Base-by-base conservation (phyloP, 2,329 filamentous ascomycete genomes). In the Fusarium aywerte region DNA sequence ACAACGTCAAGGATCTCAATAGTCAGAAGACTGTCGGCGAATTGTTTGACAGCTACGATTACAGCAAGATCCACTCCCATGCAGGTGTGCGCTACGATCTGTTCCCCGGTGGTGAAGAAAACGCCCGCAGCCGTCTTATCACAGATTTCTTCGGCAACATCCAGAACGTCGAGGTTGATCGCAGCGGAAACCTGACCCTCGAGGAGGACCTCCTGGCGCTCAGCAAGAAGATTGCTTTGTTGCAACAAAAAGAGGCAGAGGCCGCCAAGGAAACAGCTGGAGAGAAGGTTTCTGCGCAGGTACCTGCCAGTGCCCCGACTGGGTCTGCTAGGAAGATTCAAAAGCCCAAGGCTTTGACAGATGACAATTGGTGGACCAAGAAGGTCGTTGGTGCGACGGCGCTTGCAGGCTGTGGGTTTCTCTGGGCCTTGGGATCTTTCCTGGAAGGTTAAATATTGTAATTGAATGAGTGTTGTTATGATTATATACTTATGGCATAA, bases 131-230 rank as follows among this genome's bases (percentile, higher is more conserved):
- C 70, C 89, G 94, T 39, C 85, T 96, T 29, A 89, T 99, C 38
- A 96, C 97, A 73, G 96, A 99, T 77, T 99, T 99, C 80, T 98
- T 99, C 68, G 96, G 96, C 23, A 99, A 98, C 76, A 93, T 98
- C 15, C 96, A 99, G 77, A 97, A 95, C 71, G 94, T 99, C 5
- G 96, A 98, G 79, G 88, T 98, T 5, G 92, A 96, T 69, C 84
- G 84, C 25, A 81, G 83, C 42, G 83, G 85, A 58, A 86, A 85
- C 61, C 80, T 82, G 53, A 85, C 81, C 35, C 84, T 88, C 43
- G 88, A 89, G 48, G 90, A 94, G 70, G 93, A 97, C 72, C 79
- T 97, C 62, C 80, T 91, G 32, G 87, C 89, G n/a, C 84, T 97
- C 45, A 91, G 92, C 75, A 85, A 82, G 79, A 88, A 85, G 35